These are phyloP conservation scores for Pichia nakasei DNA, from an alignment of 805 yeast genomes.

Conservation along the genomic window DNA sequence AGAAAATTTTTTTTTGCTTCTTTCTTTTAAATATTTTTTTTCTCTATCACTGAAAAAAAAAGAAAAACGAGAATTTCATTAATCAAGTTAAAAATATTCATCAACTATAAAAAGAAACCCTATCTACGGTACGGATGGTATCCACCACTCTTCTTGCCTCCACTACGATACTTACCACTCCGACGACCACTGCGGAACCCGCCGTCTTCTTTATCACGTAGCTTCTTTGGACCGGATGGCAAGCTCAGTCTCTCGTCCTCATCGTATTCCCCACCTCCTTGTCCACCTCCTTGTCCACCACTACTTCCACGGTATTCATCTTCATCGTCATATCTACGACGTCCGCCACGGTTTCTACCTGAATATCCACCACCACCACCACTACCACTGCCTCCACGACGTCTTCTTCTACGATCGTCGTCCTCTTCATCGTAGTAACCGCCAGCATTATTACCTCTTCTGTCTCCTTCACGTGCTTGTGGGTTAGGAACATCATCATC, in stretches of 20 bases:
- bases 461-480: conserved; percentile 20
- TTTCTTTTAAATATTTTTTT: too few relatives aligned
- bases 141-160: conserved; percentile 19
- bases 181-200: conserved; percentile 13
- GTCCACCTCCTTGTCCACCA: conserved; percentile 1
- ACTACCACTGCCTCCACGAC: neutral
- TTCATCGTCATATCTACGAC: neutral
- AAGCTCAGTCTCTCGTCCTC: conserved; percentile 10
- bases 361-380: neutral
- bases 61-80: too few relatives aligned
- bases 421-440: conserved; percentile 1
- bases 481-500: conserved; percentile 30
- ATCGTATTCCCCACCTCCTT: conserved; percentile 13
- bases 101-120: neutral
- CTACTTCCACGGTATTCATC: neutral
- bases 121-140: conserved; percentile 26
- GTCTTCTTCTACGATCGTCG: neutral
- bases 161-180: conserved; percentile 7
- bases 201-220: conserved; percentile 14
- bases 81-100: neutral
- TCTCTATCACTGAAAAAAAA: too few relatives aligned
- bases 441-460: conserved; percentile 1
- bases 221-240: conserved; percentile 29
- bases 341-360: too few relatives aligned
- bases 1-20: too few relatives aligned